phyloP scores from a whole-genome alignment of 1,139 yeast genomes.

The Blastobotrys illinoisensis region DNA sequence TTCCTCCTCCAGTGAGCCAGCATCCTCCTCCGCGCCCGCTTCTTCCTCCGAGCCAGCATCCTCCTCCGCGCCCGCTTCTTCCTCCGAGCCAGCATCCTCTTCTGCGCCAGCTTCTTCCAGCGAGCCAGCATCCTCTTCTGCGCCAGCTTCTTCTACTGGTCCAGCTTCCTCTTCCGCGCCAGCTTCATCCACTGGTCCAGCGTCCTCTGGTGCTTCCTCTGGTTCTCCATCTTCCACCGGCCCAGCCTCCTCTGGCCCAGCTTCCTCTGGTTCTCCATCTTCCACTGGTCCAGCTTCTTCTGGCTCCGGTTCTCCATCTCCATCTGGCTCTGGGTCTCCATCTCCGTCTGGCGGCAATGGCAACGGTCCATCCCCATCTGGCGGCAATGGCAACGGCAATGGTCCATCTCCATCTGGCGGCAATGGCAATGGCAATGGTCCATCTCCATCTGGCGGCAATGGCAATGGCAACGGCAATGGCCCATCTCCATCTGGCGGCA shows the following conservation, averaged over 20 bases:
- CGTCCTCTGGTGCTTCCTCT: background rate
- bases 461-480: background rate
- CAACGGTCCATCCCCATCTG: background rate
- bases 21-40: background rate
- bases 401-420: background rate
- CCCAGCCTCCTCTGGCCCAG: background rate
- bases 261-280: background rate
- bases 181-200: background rate
- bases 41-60: background rate
- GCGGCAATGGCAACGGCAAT: background rate
- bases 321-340: background rate
- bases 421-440: background rate
- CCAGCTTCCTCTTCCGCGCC: background rate
- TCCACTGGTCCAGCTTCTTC: background rate
- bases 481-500: background rate
- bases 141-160: background rate
- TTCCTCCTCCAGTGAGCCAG: background rate
- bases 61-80: background rate
- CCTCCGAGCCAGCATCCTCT: background rate
- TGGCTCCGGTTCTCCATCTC: background rate
- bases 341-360: background rate
- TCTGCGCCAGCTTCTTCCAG: background rate
- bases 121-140: background rate
- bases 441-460: background rate
- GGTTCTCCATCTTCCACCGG: background rate